Conservation (phyloP, 1,139 yeast genomes). For the Zhuliangozyma parablackwelliae region DNA sequence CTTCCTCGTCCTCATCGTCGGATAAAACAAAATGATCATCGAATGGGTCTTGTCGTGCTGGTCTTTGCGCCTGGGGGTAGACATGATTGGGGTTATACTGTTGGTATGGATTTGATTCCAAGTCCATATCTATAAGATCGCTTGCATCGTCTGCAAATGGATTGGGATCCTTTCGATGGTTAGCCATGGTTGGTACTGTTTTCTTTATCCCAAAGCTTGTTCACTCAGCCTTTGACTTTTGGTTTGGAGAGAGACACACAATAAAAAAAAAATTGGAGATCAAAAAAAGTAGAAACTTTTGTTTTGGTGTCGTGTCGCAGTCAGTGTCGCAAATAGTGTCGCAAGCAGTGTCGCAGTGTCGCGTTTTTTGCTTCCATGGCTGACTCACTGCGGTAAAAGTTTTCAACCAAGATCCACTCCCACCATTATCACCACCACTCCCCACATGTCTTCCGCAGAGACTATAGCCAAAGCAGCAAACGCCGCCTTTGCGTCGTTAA, state of each 20-base stretch:
- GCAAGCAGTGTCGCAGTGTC: neutral
- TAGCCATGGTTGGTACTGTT: no score
- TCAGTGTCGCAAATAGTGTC: no score
- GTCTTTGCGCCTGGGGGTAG: conserved; percentile 7
- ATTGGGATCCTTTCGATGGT: conserved; percentile 6
- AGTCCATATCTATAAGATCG: conserved; percentile 35
- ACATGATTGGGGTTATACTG: conserved; percentile 10
- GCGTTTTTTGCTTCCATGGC: no score
- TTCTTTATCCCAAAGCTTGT: no score
- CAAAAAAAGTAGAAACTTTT: neutral
- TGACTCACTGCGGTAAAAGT: neutral
- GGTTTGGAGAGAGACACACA: no score
- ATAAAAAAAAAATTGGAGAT: no score
- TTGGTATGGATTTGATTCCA: conserved; percentile 19
- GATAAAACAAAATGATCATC: conserved; percentile 29
- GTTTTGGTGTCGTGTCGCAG: neutral
- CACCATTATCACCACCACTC: neutral
- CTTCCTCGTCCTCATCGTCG: conserved; percentile 26
- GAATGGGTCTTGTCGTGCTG: conserved; percentile 9
- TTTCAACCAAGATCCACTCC: neutral
- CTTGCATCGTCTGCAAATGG: conserved; percentile 19
- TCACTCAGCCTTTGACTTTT: no score
- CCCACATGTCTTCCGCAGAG: conserved; percentile 46
- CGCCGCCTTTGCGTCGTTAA: conserved; percentile 71
- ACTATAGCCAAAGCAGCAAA: conserved; percentile 76